Conservation (phyloP, 2,329 filamentous ascomycete species). For the Microdochium paspali region DNA sequence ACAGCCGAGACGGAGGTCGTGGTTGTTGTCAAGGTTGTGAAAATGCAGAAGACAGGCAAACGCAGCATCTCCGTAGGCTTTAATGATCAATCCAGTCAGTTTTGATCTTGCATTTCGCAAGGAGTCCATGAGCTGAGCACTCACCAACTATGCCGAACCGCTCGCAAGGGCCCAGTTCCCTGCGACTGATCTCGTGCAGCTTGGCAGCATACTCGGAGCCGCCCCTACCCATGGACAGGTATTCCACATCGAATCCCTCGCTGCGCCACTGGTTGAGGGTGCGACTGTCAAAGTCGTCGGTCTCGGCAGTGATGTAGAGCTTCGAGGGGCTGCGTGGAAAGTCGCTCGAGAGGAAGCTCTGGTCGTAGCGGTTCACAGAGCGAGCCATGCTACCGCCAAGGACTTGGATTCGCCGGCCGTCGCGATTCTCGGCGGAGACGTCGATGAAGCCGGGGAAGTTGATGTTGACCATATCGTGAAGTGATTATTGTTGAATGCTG, state of each 20-base stretch:
- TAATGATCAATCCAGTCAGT: conserved; percentile 1
- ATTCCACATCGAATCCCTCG: conserved; percentile 33
- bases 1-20: conserved; percentile 28
- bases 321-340: conserved; percentile 27
- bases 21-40: conserved; percentile 33
- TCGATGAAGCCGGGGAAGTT: conserved; percentile 18
- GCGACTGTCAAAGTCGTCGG: conserved; percentile 27
- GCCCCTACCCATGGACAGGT: conserved; percentile 27
- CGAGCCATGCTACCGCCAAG: conserved; percentile 15
- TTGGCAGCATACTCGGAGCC: conserved; percentile 22
- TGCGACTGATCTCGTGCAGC: conserved; percentile 21
- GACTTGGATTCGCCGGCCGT: conserved; percentile 10
- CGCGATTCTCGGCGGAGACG: conserved; percentile 14
- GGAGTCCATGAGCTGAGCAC: conserved; percentile 4
- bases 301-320: conserved; percentile 32
- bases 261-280: conserved; percentile 28
- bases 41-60: conserved; percentile 32
- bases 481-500: neutral
- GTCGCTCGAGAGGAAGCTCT: conserved; percentile 28
- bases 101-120: neutral
- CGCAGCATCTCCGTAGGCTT: conserved; percentile 34
- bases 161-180: conserved; percentile 27
- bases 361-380: conserved; percentile 25
- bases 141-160: conserved; percentile 32
- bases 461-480: conserved; percentile 12